phyloP scores from a whole-genome alignment of 75 land plant genomes.

The Adiantum capillusveneris region DNA sequence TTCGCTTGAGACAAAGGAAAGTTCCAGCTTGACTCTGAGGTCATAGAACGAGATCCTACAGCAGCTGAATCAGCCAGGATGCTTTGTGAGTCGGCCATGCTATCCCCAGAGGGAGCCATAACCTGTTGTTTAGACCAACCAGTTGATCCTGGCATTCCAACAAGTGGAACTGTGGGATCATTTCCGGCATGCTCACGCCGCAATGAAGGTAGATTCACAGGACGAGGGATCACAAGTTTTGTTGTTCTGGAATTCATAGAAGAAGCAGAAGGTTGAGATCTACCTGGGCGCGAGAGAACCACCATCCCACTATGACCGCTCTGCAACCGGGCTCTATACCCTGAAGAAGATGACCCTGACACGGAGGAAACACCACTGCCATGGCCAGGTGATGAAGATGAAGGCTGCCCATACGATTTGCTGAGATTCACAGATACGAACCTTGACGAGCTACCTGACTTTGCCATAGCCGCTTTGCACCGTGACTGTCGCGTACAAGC shows the following conservation, averaged over 20 bases:
- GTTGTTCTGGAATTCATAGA: conserved; percentile 26
- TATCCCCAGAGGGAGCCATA: conserved; percentile 6
- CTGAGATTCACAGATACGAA: conserved; percentile 86
- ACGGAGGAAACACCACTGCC: too few species aligned
- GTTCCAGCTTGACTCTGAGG: conserved; percentile 25
- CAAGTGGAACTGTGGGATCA: conserved; percentile 41
- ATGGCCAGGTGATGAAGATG: conserved; percentile 3
- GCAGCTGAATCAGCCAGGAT: not conserved
- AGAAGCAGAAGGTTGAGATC: conserved; percentile 14
- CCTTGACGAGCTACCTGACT: conserved; percentile 30
- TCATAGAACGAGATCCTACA: conserved; percentile 5
- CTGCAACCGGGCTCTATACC: not conserved
- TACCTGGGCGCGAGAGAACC: conserved; percentile 52
- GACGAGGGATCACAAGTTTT: conserved; percentile 80
- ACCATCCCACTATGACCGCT: conserved; percentile 78
- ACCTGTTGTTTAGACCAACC: conserved; percentile 77
- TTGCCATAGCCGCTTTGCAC: conserved; percentile 28
- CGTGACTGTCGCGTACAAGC: too few species aligned
- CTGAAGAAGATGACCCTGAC: conserved; percentile 8
- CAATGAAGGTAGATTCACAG: conserved; percentile 85
- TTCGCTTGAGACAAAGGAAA: too few species aligned
- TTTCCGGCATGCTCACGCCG: conserved; percentile 74
- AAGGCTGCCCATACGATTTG: conserved; percentile 65
- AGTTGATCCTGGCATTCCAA: conserved; percentile 40
- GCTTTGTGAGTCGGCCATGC: conserved; percentile 15